Evolutionary conservation across 2,329 filamentous ascomycete genomes (phyloP).

Genomic region (Lachnum nothofagi): DNA sequence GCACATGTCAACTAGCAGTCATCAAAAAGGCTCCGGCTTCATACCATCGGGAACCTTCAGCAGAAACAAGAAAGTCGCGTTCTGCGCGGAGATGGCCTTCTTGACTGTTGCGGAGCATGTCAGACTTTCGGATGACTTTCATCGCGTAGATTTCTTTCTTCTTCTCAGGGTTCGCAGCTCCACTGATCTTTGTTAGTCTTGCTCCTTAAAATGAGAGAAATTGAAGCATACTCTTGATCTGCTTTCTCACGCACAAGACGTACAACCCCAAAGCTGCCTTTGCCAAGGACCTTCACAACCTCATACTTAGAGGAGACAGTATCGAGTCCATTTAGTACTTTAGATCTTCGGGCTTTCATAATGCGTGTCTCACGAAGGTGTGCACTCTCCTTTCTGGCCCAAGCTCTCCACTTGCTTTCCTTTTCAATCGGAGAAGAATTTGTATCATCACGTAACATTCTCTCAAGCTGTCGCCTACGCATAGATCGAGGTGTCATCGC

Average conservation of each 20-base stretch:
- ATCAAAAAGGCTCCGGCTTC: slow-evolving; percentile 12
- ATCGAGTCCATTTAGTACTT: slow-evolving; percentile 37
- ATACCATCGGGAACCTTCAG: slow-evolving; percentile 77
- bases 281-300: slow-evolving; percentile 74
- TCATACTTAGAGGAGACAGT: slow-evolving; percentile 66
- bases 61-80: slow-evolving; percentile 83
- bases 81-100: slow-evolving; percentile 90
- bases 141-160: slow-evolving; percentile 75
- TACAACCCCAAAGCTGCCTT: slow-evolving; percentile 92
- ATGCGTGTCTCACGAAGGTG: slow-evolving; percentile 69
- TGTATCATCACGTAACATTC: slow-evolving; percentile 51
- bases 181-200: slow-evolving; percentile 1
- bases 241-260: slow-evolving; percentile 69
- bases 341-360: slow-evolving; percentile 56
- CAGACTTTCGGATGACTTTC: slow-evolving; percentile 93
- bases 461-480: slow-evolving; percentile 58
- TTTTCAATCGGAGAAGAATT: slow-evolving; percentile 43
- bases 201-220: not conserved
- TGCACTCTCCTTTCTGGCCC: slow-evolving; percentile 63
- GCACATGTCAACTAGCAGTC: slow-evolving; percentile 6
- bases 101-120: slow-evolving; percentile 86
- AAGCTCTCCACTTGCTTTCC: slow-evolving; percentile 50
- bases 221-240: slow-evolving; percentile 19
- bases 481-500: slow-evolving; percentile 53
- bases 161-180: slow-evolving; percentile 5